phyloP scores from a whole-genome alignment of 495 filamentous ascomycete genomes.

The Podospora anserina region DNA sequence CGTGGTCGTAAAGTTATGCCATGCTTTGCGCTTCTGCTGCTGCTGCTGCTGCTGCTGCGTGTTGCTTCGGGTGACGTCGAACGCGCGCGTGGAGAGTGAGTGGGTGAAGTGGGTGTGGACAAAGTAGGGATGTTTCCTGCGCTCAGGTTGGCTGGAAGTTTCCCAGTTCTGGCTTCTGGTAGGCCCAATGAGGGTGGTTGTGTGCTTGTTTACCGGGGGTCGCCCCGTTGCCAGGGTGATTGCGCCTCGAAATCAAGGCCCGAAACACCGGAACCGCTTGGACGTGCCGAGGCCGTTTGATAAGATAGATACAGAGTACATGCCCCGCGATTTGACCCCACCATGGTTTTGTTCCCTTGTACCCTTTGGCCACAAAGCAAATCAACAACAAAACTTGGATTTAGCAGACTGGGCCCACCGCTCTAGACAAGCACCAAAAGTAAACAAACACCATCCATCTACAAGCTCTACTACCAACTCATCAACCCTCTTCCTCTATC shows the following conservation, averaged over 20 bases:
- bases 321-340: no score
- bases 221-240: neutral
- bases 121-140: neutral
- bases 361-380: no score
- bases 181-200: neutral
- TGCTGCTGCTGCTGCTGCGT: no score
- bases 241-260: neutral
- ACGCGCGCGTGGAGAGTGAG: neutral
- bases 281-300: neutral
- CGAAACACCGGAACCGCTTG: neutral
- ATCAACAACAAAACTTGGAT: no score
- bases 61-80: neutral
- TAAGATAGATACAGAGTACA: no score
- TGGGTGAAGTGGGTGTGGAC: neutral
- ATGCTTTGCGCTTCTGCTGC: neutral
- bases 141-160: neutral
- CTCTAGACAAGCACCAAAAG: neutral
- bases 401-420: no score
- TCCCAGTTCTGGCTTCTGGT: neutral
- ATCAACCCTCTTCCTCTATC: slow-evolving; percentile 73
- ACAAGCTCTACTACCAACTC: slow-evolving; percentile 65
- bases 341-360: no score
- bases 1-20: neutral
- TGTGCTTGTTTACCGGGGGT: neutral
- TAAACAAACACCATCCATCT: neutral